Evolutionary conservation across 352 stramenopile genomes (phyloP), one percentile per base, ranked within the genome.

Genomic region (Blastocystis sp.): DNA sequence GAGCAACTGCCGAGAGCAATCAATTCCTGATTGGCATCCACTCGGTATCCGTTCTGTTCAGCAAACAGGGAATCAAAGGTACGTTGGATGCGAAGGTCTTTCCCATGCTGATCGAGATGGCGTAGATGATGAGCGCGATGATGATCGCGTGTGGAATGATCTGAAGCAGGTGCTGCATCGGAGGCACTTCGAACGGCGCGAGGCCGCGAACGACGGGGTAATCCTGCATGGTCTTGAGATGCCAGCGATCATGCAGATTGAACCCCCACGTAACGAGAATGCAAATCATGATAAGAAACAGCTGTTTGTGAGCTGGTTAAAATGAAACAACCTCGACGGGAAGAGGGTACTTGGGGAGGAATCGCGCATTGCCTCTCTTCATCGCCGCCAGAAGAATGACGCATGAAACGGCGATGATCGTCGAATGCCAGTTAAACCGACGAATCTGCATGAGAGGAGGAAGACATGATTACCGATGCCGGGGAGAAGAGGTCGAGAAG

Each of bases 11-110:
- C 87, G 21, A 87, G 40, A 24, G 87, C 87, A 6, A 88, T 46
- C 16, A 88, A 64, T 59, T 88, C 87, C 57, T 87, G 56, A 67
- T 88, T 88, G n/a, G 78, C 53, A 40, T 78, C 56, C 0, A 88
- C 85, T 32, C 44, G 57, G 36, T 88, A 69, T 44, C 65, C 65
- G 49, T 59, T 86, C 54, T 87, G 46, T 16, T 49, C 46, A 24
- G 21, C 32, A 38, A n/a, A 6, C 32, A 61, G 0, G 18, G 2
- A 4, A 46, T 1, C 9, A 9, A 3, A 9, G 18, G 14, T 78
- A 78, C 67, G 16, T 32, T 29, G 7, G 34, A 6, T 4, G 67
- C 24, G 38, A 86, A 88, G 21, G 48, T 84, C n/a, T 85, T 77
- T 7, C 32, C 78, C 24, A 87, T 51, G 29, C 78, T 56, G 48